These are phyloP conservation scores for Monilinia laxa DNA, from an alignment of 2,329 filamentous ascomycete genomes.

Conservation along the genomic window DNA sequence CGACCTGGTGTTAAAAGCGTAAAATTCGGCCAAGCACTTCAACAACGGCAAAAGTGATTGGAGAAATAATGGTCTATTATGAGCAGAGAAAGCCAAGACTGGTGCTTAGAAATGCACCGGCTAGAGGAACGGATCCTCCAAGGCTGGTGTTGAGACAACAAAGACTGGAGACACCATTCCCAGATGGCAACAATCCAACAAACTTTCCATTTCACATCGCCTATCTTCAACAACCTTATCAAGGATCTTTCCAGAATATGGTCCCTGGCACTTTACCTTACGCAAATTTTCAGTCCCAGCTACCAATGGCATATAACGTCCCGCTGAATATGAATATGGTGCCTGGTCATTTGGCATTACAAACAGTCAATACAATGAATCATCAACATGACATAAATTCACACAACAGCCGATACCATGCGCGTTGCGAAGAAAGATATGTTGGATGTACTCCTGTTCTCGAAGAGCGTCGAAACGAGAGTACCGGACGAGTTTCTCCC, in stretches of 20 bases:
- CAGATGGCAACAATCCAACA: slow-evolving; percentile 6
- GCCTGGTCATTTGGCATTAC: slow-evolving; percentile 9
- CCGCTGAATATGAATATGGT: slow-evolving; percentile 8
- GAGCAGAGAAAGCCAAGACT: slow-evolving; percentile 21
- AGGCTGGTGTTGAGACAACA: slow-evolving; percentile 2
- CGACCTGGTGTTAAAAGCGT: not conserved
- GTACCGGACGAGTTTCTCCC: slow-evolving; percentile 2
- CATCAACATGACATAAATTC: not conserved
- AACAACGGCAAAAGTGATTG: not conserved
- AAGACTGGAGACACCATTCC: not conserved
- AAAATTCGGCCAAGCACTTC: not conserved
- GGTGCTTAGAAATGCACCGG: slow-evolving; percentile 12
- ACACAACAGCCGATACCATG: not conserved
- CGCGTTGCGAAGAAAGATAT: not conserved
- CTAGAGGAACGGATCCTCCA: not conserved
- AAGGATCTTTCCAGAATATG: slow-evolving; percentile 8
- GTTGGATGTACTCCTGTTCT: not conserved
- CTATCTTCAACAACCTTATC: slow-evolving; percentile 11
- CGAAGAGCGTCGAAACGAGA: not conserved
- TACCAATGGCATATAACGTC: slow-evolving; percentile 11
- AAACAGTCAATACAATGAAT: not conserved
- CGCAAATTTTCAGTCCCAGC: not conserved
- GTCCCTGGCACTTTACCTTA: not conserved
- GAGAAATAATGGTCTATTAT: slow-evolving; percentile 18
- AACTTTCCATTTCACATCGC: slow-evolving; percentile 10